phyloP scores from a whole-genome alignment of 2,329 filamentous ascomycete species.

The Calonectria leucothoes region DNA sequence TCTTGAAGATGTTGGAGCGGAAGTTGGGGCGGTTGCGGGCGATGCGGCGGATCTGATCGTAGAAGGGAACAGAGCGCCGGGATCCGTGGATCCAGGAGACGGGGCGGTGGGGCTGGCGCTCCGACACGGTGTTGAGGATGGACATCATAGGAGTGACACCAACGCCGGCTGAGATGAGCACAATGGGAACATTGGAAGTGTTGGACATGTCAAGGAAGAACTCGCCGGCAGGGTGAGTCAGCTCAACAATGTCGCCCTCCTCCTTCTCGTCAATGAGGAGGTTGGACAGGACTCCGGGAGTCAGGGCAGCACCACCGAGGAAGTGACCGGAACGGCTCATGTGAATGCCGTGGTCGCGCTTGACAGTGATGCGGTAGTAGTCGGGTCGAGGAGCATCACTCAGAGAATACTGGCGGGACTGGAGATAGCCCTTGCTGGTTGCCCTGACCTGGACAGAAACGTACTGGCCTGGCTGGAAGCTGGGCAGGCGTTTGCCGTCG shows the following conservation, averaged over 20 bases:
- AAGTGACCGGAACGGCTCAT: conserved; percentile 40
- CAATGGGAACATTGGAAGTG: conserved; percentile 55
- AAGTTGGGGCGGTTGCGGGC: conserved; percentile 50
- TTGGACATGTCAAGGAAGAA: conserved; percentile 64
- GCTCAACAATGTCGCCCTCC: conserved; percentile 70
- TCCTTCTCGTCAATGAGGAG: conserved; percentile 72
- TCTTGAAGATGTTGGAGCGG: conserved; percentile 61
- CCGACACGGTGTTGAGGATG: conserved; percentile 67
- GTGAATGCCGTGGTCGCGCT: conserved; percentile 70
- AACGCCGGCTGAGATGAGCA: conserved; percentile 72
- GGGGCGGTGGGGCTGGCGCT: conserved; percentile 57
- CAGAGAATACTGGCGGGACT: conserved; percentile 79
- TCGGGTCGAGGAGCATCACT: conserved; percentile 71
- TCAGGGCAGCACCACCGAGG: conserved; percentile 48
- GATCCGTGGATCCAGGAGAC: conserved; percentile 72
- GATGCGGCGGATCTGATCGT: conserved; percentile 61
- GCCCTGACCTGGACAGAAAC: conserved; percentile 72
- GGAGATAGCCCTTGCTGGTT: conserved; percentile 66
- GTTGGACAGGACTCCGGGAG: conserved; percentile 77
- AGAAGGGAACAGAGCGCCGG: conserved; percentile 64
- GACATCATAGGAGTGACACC: conserved; percentile 70
- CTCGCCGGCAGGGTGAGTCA: conserved; percentile 75
- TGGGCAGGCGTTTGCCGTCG: conserved; percentile 69
- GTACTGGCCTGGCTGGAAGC: conserved; percentile 78
- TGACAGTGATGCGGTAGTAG: conserved; percentile 78